These are phyloP conservation scores for Diaporthe ilicicola DNA, from an alignment of 2,329 filamentous ascomycete genomes.

Conservation along the genomic window DNA sequence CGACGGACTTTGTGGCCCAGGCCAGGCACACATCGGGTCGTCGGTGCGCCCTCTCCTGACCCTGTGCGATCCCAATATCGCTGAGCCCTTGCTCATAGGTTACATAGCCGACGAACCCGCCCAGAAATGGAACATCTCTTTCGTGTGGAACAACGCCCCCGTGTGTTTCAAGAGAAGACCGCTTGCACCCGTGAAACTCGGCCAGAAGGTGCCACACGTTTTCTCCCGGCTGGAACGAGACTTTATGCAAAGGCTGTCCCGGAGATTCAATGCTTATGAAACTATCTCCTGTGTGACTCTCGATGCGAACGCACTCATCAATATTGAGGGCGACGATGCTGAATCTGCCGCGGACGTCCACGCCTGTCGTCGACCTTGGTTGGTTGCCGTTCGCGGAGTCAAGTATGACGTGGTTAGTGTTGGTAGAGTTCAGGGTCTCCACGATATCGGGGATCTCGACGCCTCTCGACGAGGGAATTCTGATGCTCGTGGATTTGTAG, in stretches of 20 bases:
- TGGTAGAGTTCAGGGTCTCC: constrained; percentile 53
- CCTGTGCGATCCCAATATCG: constrained; percentile 58
- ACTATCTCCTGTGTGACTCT: constrained; percentile 62
- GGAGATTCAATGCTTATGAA: constrained; percentile 42
- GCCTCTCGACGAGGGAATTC: constrained; percentile 50
- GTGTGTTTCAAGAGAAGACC: constrained; percentile 31
- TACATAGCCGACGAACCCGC: constrained; percentile 84
- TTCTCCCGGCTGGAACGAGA: constrained; percentile 40
- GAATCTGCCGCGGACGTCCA: constrained; percentile 66
- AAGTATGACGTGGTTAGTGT: constrained; percentile 60
- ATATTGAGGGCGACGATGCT: constrained; percentile 78
- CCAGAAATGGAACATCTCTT: constrained; percentile 70
- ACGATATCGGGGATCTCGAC: constrained; percentile 63
- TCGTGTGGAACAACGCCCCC: constrained; percentile 26
- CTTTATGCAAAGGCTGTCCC: constrained; percentile 14
- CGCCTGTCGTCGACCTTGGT: constrained; percentile 47
- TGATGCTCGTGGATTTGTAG: constrained; percentile 39
- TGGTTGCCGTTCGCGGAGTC: constrained; percentile 66
- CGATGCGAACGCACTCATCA: constrained; percentile 62
- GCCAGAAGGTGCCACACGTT: constrained; percentile 62
- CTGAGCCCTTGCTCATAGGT: constrained; percentile 84
- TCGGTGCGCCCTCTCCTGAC: constrained; percentile 46
- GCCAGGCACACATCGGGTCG: constrained; percentile 78
- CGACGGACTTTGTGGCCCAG: constrained; percentile 80
- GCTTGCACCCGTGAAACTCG: constrained; percentile 50